A percentile compares a stretch with the other conserved stretches of the same genome.
phyloP scores from a whole-genome alignment of 257 asterid genomes.

The Fraxinus pennsylvanica region DNA sequence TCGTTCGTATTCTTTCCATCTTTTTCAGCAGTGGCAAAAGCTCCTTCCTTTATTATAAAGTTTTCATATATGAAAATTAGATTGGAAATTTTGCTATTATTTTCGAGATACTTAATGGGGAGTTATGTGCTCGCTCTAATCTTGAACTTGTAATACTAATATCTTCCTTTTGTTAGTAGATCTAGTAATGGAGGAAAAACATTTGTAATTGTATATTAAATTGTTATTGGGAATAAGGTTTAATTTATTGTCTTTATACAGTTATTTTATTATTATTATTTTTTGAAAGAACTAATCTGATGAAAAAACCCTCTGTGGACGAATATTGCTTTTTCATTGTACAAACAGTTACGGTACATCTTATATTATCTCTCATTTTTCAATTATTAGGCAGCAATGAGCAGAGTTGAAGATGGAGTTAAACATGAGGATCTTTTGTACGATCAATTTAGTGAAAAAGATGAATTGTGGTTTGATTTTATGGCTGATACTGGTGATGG shows the following conservation, averaged over 20 bases:
- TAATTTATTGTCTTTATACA: neutral
- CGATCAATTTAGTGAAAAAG: constrained; percentile 75
- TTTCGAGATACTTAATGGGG: no score
- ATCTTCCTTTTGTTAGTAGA: neutral
- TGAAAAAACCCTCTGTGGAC: neutral
- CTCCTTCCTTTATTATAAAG: neutral
- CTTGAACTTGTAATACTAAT: neutral
- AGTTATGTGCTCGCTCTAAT: neutral
- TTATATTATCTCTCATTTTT: constrained; percentile 21
- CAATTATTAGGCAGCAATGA: constrained; percentile 85
- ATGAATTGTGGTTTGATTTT: constrained; percentile 96
- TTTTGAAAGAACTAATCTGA: neutral
- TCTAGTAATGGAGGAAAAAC: neutral
- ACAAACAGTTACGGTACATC: neutral
- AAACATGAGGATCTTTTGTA: constrained; percentile 83
- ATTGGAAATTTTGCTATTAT: neutral
- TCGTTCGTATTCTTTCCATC: neutral
- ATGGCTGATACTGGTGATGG: constrained; percentile 99
- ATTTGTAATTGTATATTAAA: neutral
- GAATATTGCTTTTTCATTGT: neutral
- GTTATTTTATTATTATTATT: neutral
- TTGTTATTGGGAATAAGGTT: neutral
- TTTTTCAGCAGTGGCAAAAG: neutral
- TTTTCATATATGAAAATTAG: constrained; percentile 5
- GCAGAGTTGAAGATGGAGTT: constrained; percentile 74